A percentile compares a stretch with the other conserved stretches of the same genome.
Conservation (phyloP, 2,329 filamentous ascomycete genomes). For the Phaeosphaeria sp. region DNA sequence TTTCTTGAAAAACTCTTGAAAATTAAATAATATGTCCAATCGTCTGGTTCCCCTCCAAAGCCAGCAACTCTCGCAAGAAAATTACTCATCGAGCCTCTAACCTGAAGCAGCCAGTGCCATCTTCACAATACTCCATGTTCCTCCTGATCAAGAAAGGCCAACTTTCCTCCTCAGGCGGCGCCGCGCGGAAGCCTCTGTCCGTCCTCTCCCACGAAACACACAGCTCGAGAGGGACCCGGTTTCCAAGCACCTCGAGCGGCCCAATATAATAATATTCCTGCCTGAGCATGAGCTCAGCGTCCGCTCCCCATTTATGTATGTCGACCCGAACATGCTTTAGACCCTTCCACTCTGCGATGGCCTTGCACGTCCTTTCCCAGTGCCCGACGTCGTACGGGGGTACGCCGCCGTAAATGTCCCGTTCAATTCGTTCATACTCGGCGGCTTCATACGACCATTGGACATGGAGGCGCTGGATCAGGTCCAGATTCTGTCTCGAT, state of each 20-base stretch:
- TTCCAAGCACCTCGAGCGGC: neutral
- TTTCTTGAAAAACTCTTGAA: too few species aligned
- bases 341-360: neutral
- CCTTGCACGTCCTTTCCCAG: neutral
- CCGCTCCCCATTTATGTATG: neutral
- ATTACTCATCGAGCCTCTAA: neutral
- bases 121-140: neutral
- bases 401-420: neutral
- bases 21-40: too few species aligned
- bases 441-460: neutral
- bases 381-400: neutral
- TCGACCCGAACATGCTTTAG: constrained; percentile 1
- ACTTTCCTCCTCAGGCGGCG: neutral
- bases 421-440: neutral
- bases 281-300: neutral
- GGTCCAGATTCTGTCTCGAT: neutral
- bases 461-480: constrained; percentile 1
- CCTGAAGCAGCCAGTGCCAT: neutral
- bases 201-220: neutral
- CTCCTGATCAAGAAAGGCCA: constrained; percentile 4
- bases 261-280: neutral
- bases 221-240: neutral
- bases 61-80: neutral
- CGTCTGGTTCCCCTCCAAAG: too few species aligned
- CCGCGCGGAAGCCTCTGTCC: neutral